Evolutionary conservation across 345 rosid species (phyloP), one percentile per base, ranked within the genome.

Genomic region (Acer saccharum): DNA sequence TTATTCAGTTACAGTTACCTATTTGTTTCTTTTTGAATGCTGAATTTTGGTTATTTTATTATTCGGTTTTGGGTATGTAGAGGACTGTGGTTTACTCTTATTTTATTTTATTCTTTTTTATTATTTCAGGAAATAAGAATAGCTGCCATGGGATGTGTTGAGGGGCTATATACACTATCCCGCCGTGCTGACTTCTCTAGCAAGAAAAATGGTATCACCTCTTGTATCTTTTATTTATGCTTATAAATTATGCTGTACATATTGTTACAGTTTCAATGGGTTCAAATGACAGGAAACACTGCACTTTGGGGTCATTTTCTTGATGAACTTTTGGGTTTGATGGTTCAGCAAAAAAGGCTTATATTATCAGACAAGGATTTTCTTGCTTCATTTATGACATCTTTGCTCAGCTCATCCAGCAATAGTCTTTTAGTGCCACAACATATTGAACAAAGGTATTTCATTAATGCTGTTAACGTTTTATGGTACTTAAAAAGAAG

Each of bases 141-240:
- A 72, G 90, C 97, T 80, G 95, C 97, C 57, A 92, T 94, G 94
- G 84, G 84, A 70, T 96, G 98, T 85, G 74, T 92, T 72, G 98
- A 94, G 83, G 89, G 83, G 68, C 79, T 92, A 65, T 82, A 72
- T 79, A 76, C 85, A 43, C 74, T 93, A 69, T 86, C 90, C 72
- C 77, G 85, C 65, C 90, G 81, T 57, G 84, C 85, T 61, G 93
- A 94, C 83, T 68, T 77, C 41, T 88, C 92, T 79, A 87, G 93
- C 89, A 92, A 92, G 88, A 96, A 89, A 87, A 94, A 96, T 87
- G 99, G 99, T 96, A 88, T 78, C 41, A 17, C 50, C 23, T 12
- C 21, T 16, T 65, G 60, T 80, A 67, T 17, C 39, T 60, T 20
- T 18, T 7, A n/a, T 20, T 9, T 20, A 10, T 60, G 1, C 64